These are phyloP conservation scores for Zizania palustris DNA, from an alignment of 202 grass and related monocot species.

Conservation along the genomic window DNA sequence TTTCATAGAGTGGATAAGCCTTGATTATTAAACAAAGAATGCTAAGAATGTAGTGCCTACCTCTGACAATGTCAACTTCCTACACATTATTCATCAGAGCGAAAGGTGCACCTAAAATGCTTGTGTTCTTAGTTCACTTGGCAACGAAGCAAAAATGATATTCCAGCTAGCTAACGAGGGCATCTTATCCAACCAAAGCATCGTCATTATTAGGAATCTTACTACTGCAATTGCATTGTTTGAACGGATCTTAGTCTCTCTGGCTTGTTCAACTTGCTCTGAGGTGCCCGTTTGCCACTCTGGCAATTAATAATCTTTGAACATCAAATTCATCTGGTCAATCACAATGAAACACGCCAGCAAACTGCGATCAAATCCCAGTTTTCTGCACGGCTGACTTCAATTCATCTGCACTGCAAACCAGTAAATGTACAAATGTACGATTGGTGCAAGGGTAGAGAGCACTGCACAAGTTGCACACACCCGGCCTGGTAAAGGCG, in stretches of 20 bases:
- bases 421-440: conserved; percentile 2
- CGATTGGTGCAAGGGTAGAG: background rate
- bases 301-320: background rate
- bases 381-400: background rate
- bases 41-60: conserved; percentile 1
- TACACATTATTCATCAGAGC: background rate
- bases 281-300: background rate
- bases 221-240: background rate
- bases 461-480: background rate
- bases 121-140: background rate
- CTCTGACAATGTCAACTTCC: background rate
- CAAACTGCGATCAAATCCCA: background rate
- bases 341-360: background rate
- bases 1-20: no score
- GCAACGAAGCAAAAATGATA: background rate
- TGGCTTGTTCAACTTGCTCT: conserved; percentile 29
- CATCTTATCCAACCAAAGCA: conserved; percentile 17
- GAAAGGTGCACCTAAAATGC: conserved; percentile 33
- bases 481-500: background rate
- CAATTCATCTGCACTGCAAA: background rate
- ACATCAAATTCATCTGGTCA: background rate
- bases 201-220: conserved; percentile 27
- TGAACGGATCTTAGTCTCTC: conserved; percentile 33
- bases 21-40: no score
- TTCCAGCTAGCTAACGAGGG: background rate